Evolutionary conservation across 148 eudicot genomes (phyloP).

Genomic region (Drosera capensis): DNA sequence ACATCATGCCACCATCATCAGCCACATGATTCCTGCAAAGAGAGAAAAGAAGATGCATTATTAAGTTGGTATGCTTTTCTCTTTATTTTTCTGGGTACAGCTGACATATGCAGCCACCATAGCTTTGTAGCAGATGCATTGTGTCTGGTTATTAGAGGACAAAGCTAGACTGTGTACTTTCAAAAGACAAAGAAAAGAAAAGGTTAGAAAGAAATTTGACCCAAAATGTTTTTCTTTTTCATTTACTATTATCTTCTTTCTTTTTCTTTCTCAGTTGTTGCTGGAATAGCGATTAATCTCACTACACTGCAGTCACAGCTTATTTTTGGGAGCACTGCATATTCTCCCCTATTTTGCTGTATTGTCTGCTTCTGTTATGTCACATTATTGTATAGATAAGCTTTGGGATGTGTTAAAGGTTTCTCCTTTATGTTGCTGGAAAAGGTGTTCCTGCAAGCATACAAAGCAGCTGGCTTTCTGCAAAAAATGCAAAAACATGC

Average conservation of each 20-base stretch:
- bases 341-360: constrained; percentile 31
- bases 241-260: not conserved
- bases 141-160: constrained; percentile 29
- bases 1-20: too few species aligned
- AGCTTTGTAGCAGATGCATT: constrained; percentile 12
- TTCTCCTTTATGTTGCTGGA: constrained; percentile 5
- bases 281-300: not conserved
- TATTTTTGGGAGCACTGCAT: constrained; percentile 30
- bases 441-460: not conserved
- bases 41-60: not conserved
- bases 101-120: constrained; percentile 11
- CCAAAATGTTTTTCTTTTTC: constrained; percentile 3
- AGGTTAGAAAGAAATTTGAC: constrained; percentile 6
- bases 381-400: constrained; percentile 12
- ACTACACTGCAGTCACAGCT: constrained; percentile 8
- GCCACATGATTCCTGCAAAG: too few species aligned
- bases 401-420: constrained; percentile 22
- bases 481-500: too few species aligned
- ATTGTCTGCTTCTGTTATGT: constrained; percentile 22
- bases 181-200: constrained; percentile 4
- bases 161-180: too few species aligned
- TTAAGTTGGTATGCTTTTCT: too few species aligned
- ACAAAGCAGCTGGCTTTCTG: constrained; percentile 5
- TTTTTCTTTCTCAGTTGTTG: not conserved
- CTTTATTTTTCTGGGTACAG: too few species aligned